Percentiles rank a stretch among this genome's conserved stretches.
Evolutionary conservation across 805 yeast species (phyloP).

Genomic region (Candida sonorensis): DNA sequence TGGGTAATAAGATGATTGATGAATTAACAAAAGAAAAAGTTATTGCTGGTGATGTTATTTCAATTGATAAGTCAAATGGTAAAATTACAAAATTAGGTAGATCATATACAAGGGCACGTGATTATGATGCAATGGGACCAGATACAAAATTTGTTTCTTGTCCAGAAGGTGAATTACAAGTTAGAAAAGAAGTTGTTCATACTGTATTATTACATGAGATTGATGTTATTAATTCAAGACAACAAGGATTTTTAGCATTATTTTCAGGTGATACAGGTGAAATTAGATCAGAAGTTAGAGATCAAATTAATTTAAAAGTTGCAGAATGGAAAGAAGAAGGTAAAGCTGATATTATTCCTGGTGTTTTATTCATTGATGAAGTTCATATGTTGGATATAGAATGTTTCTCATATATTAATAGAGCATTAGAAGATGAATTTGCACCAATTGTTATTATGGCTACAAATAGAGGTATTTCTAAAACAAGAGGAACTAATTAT

Average conservation of each 20-base stretch:
- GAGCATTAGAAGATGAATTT: slow-evolving; percentile 85
- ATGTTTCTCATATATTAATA: slow-evolving; percentile 87
- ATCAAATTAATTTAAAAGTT: slow-evolving; percentile 48
- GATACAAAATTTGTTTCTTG: slow-evolving; percentile 83
- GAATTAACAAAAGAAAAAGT: slow-evolving; percentile 91
- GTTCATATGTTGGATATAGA: slow-evolving; percentile 98
- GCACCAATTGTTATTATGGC: slow-evolving; percentile 96
- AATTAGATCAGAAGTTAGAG: slow-evolving; percentile 83
- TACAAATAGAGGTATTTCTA: slow-evolving; percentile 89
- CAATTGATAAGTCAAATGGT: slow-evolving; percentile 96
- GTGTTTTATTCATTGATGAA: slow-evolving; percentile 95
- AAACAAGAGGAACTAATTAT: slow-evolving; percentile 86
- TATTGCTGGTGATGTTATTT: slow-evolving; percentile 92
- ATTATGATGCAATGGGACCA: slow-evolving; percentile 96
- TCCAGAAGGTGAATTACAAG: slow-evolving; percentile 98
- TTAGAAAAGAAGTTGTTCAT: slow-evolving; percentile 95
- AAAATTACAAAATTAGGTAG: slow-evolving; percentile 96
- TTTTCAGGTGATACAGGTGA: slow-evolving; percentile 88
- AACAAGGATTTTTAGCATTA: slow-evolving; percentile 54
- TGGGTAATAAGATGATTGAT: slow-evolving; percentile 53
- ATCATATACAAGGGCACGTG: slow-evolving; percentile 98
- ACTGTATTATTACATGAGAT: slow-evolving; percentile 95
- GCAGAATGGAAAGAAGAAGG: slow-evolving; percentile 98
- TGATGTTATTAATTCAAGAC: slow-evolving; percentile 94
- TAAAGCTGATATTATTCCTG: slow-evolving; percentile 95